Evolutionary conservation across 805 yeast genomes (phyloP), one percentile per base, ranked within the genome.

Genomic region (Phaffomyces opuntiae): DNA sequence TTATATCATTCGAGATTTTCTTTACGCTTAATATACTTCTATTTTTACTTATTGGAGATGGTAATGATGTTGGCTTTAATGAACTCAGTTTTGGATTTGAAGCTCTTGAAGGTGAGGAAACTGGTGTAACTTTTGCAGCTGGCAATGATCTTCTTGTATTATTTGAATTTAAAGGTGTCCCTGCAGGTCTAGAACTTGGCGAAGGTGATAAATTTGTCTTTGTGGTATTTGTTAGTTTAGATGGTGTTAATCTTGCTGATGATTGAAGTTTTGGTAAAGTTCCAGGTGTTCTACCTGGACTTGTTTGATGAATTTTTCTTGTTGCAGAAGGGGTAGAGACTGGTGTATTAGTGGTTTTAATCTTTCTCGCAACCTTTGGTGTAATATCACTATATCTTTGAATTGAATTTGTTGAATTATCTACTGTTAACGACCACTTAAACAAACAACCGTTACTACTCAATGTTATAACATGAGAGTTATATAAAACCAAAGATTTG

Each of bases 401-500:
- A 27, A 50, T 52, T 3, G 54, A 46, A 12, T 47, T 37, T 25
- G 17, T 7, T 3, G 32, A 19, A 1, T 21, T 32, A 5, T 31
- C 26, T 27, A 14, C 19, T 2, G 43, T 36, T 16, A 52, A 39
- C 4, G 53, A 52, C 83, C 83, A 78, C 7, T 56, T 59, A 48
- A 79, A 77, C 42, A 78, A 55, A 55, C 83, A 77, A 0, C 83
- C 84, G 52, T 74, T 81, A 8, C 62, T 63, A 19, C 81, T 72
- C 14, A 76, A 64, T 0, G 80, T 68, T 1, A 75, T 50, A 26
- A 73, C 56, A 6, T 52, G 53, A 5, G 54, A 49, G 14, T 47
- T 44, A 7, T 52, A 44, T 9, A 64, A 44, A 8, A 61, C 49
- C 17, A 81, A 46, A 0, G 77, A 74, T 13, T 75, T 57, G 6